A percentile compares a stretch with the other conserved stretches of the same genome.
These are phyloP conservation scores for Stachybotrys elegans DNA, from an alignment of 2,329 filamentous ascomycete genomes.

Conservation along the genomic window DNA sequence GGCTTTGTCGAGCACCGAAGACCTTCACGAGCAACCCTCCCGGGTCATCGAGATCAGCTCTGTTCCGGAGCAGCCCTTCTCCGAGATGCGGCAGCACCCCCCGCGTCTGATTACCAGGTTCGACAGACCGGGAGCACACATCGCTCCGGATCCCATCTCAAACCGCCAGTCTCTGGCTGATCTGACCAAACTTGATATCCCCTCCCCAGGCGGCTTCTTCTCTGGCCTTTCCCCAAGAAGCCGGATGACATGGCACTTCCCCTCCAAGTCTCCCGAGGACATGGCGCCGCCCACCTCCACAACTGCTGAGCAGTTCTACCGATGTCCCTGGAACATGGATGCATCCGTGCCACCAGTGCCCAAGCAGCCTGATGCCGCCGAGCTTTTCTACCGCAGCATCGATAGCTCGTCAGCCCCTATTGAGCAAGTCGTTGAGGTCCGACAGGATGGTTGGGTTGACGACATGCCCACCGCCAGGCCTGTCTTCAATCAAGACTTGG, in stretches of 20 bases:
- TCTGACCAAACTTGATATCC: slow-evolving; percentile 78
- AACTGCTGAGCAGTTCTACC: slow-evolving; percentile 89
- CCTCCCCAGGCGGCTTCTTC: slow-evolving; percentile 89
- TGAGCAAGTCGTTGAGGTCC: slow-evolving; percentile 63
- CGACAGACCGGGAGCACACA: slow-evolving; percentile 10
- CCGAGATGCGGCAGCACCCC: slow-evolving; percentile 47
- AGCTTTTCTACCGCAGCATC: slow-evolving; percentile 32
- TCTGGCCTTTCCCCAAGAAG: slow-evolving; percentile 72
- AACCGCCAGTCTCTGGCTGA: slow-evolving; percentile 58
- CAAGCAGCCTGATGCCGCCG: slow-evolving; percentile 29
- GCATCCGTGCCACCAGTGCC: slow-evolving; percentile 30
- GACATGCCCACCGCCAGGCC: slow-evolving; percentile 65
- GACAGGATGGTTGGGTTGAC: slow-evolving; percentile 42
- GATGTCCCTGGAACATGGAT: slow-evolving; percentile 65
- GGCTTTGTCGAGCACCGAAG: slow-evolving; percentile 59
- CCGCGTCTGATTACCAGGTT: slow-evolving; percentile 44
- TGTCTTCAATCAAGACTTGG: slow-evolving; percentile 23
- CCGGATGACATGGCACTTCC: slow-evolving; percentile 76
- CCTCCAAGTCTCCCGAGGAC: slow-evolving; percentile 47
- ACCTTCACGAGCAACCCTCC: slow-evolving; percentile 46
- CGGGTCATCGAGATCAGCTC: slow-evolving; percentile 40
- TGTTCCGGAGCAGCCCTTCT: slow-evolving; percentile 12
- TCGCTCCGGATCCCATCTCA: slow-evolving; percentile 16
- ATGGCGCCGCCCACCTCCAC: slow-evolving; percentile 71
- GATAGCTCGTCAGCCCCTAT: slow-evolving; percentile 43